Evolutionary conservation across 805 yeast species (phyloP).

Genomic region (Candida tammaniensis): DNA sequence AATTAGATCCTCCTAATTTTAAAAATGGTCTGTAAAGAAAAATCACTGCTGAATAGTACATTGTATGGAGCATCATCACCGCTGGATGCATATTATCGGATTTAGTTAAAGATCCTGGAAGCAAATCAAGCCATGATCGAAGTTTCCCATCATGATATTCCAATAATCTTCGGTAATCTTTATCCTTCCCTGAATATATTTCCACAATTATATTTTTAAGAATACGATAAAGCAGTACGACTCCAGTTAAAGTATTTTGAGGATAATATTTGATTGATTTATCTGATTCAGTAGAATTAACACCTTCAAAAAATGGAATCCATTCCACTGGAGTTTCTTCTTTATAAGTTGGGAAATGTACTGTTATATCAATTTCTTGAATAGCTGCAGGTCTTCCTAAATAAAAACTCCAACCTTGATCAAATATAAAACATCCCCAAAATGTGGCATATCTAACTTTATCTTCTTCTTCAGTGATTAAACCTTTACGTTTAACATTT

Average conservation of each 20-base stretch:
- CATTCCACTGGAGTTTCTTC: constrained; percentile 4
- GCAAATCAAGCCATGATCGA: constrained; percentile 5
- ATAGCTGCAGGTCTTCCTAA: constrained; percentile 10
- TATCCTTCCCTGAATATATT: constrained; percentile 5
- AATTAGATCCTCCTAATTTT: constrained; percentile 7
- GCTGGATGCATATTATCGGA: constrained; percentile 7
- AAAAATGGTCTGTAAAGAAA: constrained; percentile 12
- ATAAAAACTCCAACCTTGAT: constrained; percentile 12
- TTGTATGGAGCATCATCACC: constrained; percentile 11
- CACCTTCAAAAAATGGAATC: constrained; percentile 3
- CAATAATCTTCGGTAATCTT: constrained; percentile 5
- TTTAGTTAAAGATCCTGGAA: constrained; percentile 6
- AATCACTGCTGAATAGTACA: constrained; percentile 11
- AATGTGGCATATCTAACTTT: constrained; percentile 9
- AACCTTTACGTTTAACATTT: constrained; percentile 3
- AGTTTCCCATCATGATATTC: constrained; percentile 2
- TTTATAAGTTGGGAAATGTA: constrained; percentile 4
- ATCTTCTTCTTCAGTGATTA: constrained; percentile 10
- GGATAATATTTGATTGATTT: constrained; percentile 5
- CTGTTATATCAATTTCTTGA: constrained; percentile 5
- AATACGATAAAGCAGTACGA: constrained; percentile 7
- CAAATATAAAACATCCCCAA: constrained; percentile 13
- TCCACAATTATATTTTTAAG: constrained; percentile 6
- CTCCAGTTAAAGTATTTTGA: constrained; percentile 7
- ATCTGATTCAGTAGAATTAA: neutral